Percentiles rank a stretch among this genome's conserved stretches.
Conservation (phyloP, 805 yeast species). For the Yamadazyma paraphyllophila region DNA sequence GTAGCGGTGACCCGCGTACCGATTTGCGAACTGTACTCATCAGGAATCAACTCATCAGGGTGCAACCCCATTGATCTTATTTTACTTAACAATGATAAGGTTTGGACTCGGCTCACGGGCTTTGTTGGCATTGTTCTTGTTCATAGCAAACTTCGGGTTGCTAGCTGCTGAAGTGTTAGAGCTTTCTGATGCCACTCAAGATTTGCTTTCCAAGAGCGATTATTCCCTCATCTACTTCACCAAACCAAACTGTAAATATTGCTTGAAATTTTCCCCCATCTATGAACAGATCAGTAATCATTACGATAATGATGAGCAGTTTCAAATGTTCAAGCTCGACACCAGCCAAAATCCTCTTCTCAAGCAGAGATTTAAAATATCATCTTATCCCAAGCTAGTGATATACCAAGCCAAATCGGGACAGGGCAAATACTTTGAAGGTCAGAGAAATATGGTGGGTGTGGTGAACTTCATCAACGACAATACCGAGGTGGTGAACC, state of each 20-base stretch:
- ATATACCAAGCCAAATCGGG: conserved; percentile 44
- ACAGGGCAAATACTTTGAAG: conserved; percentile 33
- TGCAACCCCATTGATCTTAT: neutral
- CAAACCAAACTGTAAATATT: conserved; percentile 36
- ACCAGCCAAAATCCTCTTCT: conserved; percentile 29
- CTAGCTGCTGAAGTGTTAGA: conserved; percentile 6
- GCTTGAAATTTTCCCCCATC: conserved; percentile 30
- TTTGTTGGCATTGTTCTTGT: neutral
- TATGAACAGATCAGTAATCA: conserved; percentile 41
- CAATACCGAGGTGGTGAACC: conserved; percentile 18
- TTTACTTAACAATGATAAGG: neutral
- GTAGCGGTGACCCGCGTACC: no score
- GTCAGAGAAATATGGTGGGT: conserved; percentile 17
- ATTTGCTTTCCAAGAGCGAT: conserved; percentile 19
- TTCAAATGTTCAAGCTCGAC: conserved; percentile 34
- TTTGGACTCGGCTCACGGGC: neutral
- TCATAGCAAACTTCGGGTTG: neutral
- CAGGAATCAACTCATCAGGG: no score
- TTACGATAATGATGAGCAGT: conserved; percentile 34
- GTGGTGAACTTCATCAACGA: conserved; percentile 22
- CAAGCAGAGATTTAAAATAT: conserved; percentile 37
- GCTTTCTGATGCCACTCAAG: conserved; percentile 10
- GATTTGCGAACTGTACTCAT: no score
- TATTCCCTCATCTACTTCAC: conserved; percentile 48
- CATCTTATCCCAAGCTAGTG: conserved; percentile 49